Conservation (phyloP, 2,329 filamentous ascomycete genomes). For the Alternaria gaisen region DNA sequence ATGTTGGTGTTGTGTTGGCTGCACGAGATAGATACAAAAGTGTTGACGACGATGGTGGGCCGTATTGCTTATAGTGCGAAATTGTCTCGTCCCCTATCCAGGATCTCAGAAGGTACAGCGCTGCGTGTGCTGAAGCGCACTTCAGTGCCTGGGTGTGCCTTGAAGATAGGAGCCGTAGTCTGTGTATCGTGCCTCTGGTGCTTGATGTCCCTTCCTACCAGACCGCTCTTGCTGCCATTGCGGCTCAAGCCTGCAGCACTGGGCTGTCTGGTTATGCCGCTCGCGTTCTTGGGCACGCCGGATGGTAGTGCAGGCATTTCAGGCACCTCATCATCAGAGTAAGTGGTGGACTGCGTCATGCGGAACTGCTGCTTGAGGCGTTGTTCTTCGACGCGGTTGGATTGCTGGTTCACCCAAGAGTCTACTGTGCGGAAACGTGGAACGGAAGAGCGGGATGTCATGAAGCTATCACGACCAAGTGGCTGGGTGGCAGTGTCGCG, state of each 20-base stretch:
- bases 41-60: neutral
- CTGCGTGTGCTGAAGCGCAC: slow-evolving; percentile 51
- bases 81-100: slow-evolving; percentile 43
- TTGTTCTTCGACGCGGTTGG: slow-evolving; percentile 48
- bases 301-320: slow-evolving; percentile 25
- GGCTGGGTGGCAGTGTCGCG: slow-evolving; percentile 38
- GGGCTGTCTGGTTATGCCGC: slow-evolving; percentile 10
- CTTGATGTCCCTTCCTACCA: slow-evolving; percentile 44
- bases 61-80: slow-evolving; percentile 24
- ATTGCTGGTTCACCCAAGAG: slow-evolving; percentile 53
- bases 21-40: neutral
- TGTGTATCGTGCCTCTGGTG: slow-evolving; percentile 48
- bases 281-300: slow-evolving; percentile 40
- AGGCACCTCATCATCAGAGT: slow-evolving; percentile 26
- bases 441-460: slow-evolving; percentile 48
- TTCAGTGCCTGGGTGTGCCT: slow-evolving; percentile 52
- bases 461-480: slow-evolving; percentile 46
- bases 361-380: slow-evolving; percentile 48
- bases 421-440: slow-evolving; percentile 54
- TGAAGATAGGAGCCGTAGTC: slow-evolving; percentile 54
- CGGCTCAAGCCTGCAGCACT: slow-evolving; percentile 20
- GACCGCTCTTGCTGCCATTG: slow-evolving; percentile 23
- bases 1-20: neutral
- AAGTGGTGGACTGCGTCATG: slow-evolving; percentile 41
- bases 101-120: slow-evolving; percentile 50